phyloP scores from a whole-genome alignment of 2,329 filamentous ascomycete genomes.

The Stemphylium vesicarium region DNA sequence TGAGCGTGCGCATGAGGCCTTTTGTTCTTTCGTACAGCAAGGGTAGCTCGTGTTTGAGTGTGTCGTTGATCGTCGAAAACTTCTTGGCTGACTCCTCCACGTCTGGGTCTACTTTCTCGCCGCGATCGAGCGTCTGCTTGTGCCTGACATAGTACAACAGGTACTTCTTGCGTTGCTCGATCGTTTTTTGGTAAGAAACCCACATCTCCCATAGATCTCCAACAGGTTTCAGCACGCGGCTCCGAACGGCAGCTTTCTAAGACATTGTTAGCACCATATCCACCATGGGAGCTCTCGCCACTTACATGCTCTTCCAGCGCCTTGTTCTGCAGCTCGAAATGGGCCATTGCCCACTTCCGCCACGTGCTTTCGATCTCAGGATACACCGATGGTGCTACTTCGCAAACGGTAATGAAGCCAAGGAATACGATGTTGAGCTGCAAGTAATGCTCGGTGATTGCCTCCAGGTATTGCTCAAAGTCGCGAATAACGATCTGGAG shows the following conservation, averaged over 20 bases:
- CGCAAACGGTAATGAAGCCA: constrained; percentile 83
- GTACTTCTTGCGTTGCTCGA: constrained; percentile 95
- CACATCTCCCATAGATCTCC: constrained; percentile 79
- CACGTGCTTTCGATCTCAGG: constrained; percentile 93
- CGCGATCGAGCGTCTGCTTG: constrained; percentile 75
- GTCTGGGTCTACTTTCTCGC: constrained; percentile 87
- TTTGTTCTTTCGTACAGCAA: constrained; percentile 82
- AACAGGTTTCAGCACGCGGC: constrained; percentile 85
- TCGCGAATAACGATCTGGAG: constrained; percentile 91
- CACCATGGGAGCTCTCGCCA: constrained; percentile 4
- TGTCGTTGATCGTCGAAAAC: constrained; percentile 89
- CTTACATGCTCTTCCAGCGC: constrained; percentile 84
- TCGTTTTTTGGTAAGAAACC: constrained; percentile 82
- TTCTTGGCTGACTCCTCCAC: constrained; percentile 83
- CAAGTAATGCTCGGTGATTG: constrained; percentile 78
- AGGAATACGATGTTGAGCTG: constrained; percentile 81
- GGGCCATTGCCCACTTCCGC: constrained; percentile 86
- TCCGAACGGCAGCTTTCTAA: constrained; percentile 70
- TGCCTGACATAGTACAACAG: constrained; percentile 86
- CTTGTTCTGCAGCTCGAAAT: constrained; percentile 83
- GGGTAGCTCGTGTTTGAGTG: constrained; percentile 89
- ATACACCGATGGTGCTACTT: constrained; percentile 63
- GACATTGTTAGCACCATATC: constrained; percentile 19
- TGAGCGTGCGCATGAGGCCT: constrained; percentile 80
- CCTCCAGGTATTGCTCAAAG: constrained; percentile 89